Evolutionary conservation across 75 land plant genomes (phyloP), one percentile per base, ranked within the genome.

Genomic region (Picea glauca): DNA sequence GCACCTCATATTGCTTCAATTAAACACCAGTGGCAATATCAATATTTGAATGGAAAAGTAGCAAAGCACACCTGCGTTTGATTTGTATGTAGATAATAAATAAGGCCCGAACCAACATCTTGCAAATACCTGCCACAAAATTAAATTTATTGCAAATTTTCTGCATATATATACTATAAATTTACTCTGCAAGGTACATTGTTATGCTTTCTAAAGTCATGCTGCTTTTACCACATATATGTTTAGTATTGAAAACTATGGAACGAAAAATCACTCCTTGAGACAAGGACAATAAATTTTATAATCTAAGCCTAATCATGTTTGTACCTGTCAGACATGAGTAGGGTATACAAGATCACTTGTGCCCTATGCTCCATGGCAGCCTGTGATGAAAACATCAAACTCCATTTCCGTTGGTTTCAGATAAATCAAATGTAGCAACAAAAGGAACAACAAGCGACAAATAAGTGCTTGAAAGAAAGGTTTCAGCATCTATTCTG

Each of bases 271-370:
- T 20, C 13, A 20, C 56, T n/a, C 56, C 56, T 50, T 50, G 56
- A 50, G 12, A 50, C 56, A 2, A 50, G 56, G 1, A 50, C 56
- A 50, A 50, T 50, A 50, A 50, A 50, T 8, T 50, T 50, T 1
- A 50, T 9, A 50, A 50, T 50, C 12, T 50, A 50, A 50, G 13
- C 12, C 56, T 50, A 9, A 50, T 50, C 56, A 8, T 50, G 11
- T 9, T 50, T 40, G 13, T 70, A 95, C 98, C 98, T 91, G 74
- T 95, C 98, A 60, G 98, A 93, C 98, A 95, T 91, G 23, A 95
- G 88, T 18, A 93, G 92, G 20, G 93, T 91, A 79, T 95, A 95
- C 62, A 95, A 84, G 62, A 93, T 90, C 82, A 95, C 96, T 83
- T 95, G 98, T 11, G 98, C 98, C 72, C 76, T 76, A 76, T 95